These are phyloP conservation scores for Exophiala oligosperma DNA, from an alignment of 2,329 filamentous ascomycete species.

Conservation along the genomic window DNA sequence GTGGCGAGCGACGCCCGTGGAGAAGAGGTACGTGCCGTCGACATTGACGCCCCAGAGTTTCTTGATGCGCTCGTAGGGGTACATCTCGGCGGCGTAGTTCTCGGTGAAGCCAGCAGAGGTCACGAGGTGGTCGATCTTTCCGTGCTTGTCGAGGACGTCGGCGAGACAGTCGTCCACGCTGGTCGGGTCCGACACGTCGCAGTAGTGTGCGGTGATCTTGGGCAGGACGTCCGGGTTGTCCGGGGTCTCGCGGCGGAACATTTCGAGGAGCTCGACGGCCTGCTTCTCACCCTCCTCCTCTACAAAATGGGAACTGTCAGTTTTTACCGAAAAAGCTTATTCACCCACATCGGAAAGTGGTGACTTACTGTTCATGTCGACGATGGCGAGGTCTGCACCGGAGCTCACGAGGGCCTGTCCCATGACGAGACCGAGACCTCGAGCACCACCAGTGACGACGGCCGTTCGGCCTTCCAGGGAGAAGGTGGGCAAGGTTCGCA, in stretches of 20 bases:
- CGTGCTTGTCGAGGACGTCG: slow-evolving; percentile 69
- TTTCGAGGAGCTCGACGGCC: slow-evolving; percentile 69
- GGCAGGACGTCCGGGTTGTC: slow-evolving; percentile 73
- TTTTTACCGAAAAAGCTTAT: neutral
- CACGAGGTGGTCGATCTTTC: slow-evolving; percentile 86
- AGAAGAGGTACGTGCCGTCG: slow-evolving; percentile 50
- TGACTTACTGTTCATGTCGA: slow-evolving; percentile 79
- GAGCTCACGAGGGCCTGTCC: slow-evolving; percentile 86
- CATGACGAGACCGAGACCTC: slow-evolving; percentile 89
- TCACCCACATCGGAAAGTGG: too few species aligned
- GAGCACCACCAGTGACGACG: slow-evolving; percentile 85
- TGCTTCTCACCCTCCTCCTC: slow-evolving; percentile 82
- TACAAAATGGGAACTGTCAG: slow-evolving; percentile 38
- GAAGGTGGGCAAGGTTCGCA: slow-evolving; percentile 81
- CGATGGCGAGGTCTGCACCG: slow-evolving; percentile 85
- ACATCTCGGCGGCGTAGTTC: slow-evolving; percentile 89
- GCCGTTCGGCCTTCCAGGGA: slow-evolving; percentile 81
- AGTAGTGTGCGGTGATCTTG: slow-evolving; percentile 84
- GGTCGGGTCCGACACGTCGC: slow-evolving; percentile 77
- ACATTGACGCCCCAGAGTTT: slow-evolving; percentile 96
- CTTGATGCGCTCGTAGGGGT: slow-evolving; percentile 86
- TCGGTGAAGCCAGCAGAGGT: slow-evolving; percentile 97
- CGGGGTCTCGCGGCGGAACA: slow-evolving; percentile 59
- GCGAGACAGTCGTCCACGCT: slow-evolving; percentile 74
- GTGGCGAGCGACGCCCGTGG: slow-evolving; percentile 56